Evolutionary conservation across 108 stramenopile genomes (phyloP), one percentile per base, ranked within the genome.

Genomic region (Nitzschia sp.): DNA sequence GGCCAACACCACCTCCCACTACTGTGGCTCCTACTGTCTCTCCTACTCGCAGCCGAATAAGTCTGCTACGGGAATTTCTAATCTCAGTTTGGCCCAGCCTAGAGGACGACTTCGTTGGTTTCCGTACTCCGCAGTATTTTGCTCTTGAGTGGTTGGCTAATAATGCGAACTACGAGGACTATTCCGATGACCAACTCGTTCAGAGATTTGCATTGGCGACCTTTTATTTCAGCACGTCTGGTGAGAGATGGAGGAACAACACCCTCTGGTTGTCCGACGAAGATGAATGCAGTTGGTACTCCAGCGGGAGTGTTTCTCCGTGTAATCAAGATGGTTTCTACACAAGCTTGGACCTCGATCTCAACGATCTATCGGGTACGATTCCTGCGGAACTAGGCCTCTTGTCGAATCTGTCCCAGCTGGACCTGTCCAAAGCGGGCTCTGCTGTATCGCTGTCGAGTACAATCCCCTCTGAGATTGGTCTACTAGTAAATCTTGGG

Each of bases 171-270:
- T 23, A 62, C 42, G 64, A 65, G 48, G 25, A 19, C 21, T 72
- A 72, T 58, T 35, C 55, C 15, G 38, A 58, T 17, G 46, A 70
- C 19, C 54, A 54, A 35, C 26, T 60, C 11, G 21, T 76, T 24
- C 81, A 83, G 59, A 34, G 82, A 54, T 83, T 77, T 65, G 75
- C 65, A 6, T 53, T 83, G 66, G 82, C 79, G 17, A 65, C 69
- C 0, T 54, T 83, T 8, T 83, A 53, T 32, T 80, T 49, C 29
- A 67, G 46, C 29, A 83, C 82, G 1, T 49, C 68, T 34, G 82
- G 82, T 34, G 57, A 83, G 2, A 30, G 59, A 17, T 83, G 82
- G 82, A 55, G 54, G 0, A 61, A 47, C 15, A 72, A 59, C 29
- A 60, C 48, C 28, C 53, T 62, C 13, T 82, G 82, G 82, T 31